A percentile compares a stretch with the other conserved stretches of the same genome.
These are phyloP conservation scores for Triticum urartu DNA, from an alignment of 176 grass and related monocot species.

Conservation along the genomic window DNA sequence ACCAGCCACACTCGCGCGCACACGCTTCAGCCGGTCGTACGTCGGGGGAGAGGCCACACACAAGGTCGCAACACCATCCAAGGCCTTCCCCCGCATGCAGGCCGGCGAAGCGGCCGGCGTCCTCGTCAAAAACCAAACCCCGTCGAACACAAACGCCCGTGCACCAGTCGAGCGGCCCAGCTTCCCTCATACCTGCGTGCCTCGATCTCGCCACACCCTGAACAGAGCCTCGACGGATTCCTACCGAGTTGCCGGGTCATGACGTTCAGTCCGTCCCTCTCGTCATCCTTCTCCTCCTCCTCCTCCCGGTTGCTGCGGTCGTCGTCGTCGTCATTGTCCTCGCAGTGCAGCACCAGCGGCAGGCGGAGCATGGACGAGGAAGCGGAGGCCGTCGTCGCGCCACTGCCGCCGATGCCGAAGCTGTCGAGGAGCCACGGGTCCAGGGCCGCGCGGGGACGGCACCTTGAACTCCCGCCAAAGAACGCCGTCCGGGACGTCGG, in stretches of 20 bases:
- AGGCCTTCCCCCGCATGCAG: background rate
- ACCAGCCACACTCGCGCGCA: background rate
- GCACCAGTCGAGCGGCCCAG: conserved; percentile 7
- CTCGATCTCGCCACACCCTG: background rate
- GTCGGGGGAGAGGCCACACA: conserved; percentile 17
- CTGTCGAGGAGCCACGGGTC: conserved; percentile 42
- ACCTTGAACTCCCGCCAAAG: background rate
- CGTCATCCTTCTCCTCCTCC: conserved; percentile 26
- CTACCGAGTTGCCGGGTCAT: conserved; percentile 20
- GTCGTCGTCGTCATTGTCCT: conserved; percentile 9
- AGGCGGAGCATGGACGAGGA: conserved; percentile 4
- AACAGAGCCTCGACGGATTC: conserved; percentile 53
- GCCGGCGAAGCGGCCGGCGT: conserved; percentile 32
- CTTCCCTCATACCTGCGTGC: background rate
- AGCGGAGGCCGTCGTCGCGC: background rate
- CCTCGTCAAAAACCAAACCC: background rate
- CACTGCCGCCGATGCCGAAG: conserved; percentile 26
- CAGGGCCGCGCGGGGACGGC: background rate
- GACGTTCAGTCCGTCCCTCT: conserved; percentile 30
- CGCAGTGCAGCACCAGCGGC: conserved; percentile 13
- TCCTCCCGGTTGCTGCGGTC: conserved; percentile 28
- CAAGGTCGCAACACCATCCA: background rate
- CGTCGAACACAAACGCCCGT: background rate
- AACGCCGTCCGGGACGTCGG: background rate
- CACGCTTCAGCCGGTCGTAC: conserved; percentile 12